These are phyloP conservation scores for Phytophthora palmivora DNA, from an alignment of 352 stramenopile species.

Conservation along the genomic window DNA sequence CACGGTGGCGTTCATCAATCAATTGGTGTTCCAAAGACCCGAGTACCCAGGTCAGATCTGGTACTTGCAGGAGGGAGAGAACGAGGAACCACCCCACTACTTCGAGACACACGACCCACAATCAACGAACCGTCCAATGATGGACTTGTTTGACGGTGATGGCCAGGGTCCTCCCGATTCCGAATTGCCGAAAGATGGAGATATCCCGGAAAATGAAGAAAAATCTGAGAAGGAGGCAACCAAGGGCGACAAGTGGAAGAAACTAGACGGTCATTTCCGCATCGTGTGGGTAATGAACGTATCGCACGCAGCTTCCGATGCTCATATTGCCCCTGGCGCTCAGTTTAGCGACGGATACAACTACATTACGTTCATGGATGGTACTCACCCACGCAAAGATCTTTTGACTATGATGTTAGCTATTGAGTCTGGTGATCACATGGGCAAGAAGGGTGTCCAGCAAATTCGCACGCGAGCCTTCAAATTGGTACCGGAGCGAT, in stretches of 20 bases:
- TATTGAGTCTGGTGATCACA: slow-evolving; percentile 59
- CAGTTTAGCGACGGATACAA: slow-evolving; percentile 69
- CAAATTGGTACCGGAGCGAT: slow-evolving; percentile 49
- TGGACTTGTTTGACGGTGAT: slow-evolving; percentile 55
- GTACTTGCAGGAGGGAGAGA: slow-evolving; percentile 62
- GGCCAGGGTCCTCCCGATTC: slow-evolving; percentile 27
- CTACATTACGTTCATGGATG: slow-evolving; percentile 64
- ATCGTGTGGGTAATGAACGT: slow-evolving; percentile 78
- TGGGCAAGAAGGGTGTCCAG: slow-evolving; percentile 48
- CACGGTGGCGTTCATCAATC: slow-evolving; percentile 61
- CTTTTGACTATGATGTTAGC: slow-evolving; percentile 53
- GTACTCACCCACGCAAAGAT: slow-evolving; percentile 42
- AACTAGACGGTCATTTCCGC: slow-evolving; percentile 57
- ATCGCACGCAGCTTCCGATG: slow-evolving; percentile 59
- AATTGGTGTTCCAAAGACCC: slow-evolving; percentile 58
- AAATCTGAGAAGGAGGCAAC: slow-evolving; percentile 5
- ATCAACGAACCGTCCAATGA: slow-evolving; percentile 36
- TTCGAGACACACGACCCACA: slow-evolving; percentile 48
- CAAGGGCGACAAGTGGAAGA: slow-evolving; percentile 45
- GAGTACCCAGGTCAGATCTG: slow-evolving; percentile 67
- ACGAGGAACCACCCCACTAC: slow-evolving; percentile 35
- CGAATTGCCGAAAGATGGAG: not conserved
- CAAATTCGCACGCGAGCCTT: slow-evolving; percentile 68
- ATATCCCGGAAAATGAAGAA: slow-evolving; percentile 5
- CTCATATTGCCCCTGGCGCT: slow-evolving; percentile 52